These are phyloP conservation scores for Ascochyta fabae DNA, from an alignment of 2,329 filamentous ascomycete species.

Conservation along the genomic window DNA sequence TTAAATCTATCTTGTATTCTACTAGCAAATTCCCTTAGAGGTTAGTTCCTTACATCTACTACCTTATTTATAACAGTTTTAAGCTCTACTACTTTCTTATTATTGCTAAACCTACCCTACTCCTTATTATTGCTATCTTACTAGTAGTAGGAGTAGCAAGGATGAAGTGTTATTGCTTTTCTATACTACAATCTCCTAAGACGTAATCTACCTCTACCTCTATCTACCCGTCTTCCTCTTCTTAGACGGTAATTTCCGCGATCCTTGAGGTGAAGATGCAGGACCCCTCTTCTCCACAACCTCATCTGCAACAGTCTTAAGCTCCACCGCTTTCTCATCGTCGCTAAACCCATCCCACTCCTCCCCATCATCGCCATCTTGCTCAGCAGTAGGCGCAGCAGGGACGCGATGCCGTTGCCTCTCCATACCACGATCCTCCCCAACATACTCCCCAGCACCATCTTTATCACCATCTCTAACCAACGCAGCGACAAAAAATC, in stretches of 20 bases:
- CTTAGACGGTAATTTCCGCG: neutral
- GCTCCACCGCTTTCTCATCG: slow-evolving; percentile 22
- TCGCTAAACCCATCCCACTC: slow-evolving; percentile 56
- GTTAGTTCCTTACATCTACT: no score
- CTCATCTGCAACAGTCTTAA: slow-evolving; percentile 7
- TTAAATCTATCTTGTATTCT: no score
- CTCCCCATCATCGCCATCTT: slow-evolving; percentile 36
- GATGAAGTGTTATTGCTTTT: no score
- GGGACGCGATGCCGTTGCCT: neutral
- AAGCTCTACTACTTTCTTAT: no score
- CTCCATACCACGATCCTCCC: neutral
- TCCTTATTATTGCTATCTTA: no score
- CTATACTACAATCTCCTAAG: no score
- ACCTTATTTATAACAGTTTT: neutral
- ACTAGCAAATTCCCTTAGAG: no score
- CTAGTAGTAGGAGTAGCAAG: no score
- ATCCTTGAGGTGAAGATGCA: no score
- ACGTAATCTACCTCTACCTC: no score
- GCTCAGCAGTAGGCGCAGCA: slow-evolving; percentile 1
- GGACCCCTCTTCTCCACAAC: neutral
- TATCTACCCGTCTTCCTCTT: neutral
- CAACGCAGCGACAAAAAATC: slow-evolving; percentile 94
- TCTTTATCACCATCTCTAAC: slow-evolving; percentile 59
- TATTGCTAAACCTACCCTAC: no score
- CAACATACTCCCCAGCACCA: neutral